These are phyloP conservation scores for Lactifluus subvellereus DNA, from an alignment of 768 basidiomycete genomes.

Conservation along the genomic window DNA sequence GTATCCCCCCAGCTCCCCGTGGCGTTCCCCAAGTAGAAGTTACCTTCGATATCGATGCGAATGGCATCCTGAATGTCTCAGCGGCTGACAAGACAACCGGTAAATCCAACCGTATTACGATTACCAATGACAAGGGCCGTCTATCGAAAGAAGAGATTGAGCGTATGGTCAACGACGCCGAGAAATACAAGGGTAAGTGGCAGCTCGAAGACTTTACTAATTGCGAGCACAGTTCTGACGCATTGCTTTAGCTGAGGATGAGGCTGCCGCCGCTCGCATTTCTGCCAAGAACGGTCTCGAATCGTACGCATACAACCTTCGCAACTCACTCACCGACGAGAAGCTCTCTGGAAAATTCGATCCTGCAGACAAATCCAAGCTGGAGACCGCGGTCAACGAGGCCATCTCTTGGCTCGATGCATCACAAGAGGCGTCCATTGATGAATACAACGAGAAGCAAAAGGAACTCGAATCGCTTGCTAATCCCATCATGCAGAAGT, in stretches of 20 bases:
- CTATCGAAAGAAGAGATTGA: constrained; percentile 97
- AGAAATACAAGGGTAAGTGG: constrained; percentile 78
- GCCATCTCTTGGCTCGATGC: constrained; percentile 79
- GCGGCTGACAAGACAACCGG: constrained; percentile 96
- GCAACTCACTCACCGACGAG: constrained; percentile 81
- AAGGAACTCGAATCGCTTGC: constrained; percentile 88
- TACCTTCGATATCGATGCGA: constrained; percentile 96
- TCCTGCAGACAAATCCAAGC: constrained; percentile 75
- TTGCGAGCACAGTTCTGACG: constrained; percentile 15
- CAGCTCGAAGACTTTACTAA: not conserved
- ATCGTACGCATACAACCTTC: constrained; percentile 92
- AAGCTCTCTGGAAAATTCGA: constrained; percentile 88
- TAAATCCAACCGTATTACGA: constrained; percentile 90
- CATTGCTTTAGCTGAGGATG: constrained; percentile 63
- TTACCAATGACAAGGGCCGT: constrained; percentile 96
- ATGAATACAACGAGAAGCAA: constrained; percentile 89
- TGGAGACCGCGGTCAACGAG: constrained; percentile 76
- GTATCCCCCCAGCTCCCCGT: constrained; percentile 94
- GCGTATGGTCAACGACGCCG: constrained; percentile 93
- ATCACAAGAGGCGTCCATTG: constrained; percentile 87
- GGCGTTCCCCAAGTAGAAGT: constrained; percentile 98
- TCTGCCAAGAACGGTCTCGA: constrained; percentile 87
- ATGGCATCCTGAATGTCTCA: constrained; percentile 93
- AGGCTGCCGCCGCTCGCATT: constrained; percentile 79
- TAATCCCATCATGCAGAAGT: constrained; percentile 66